phyloP scores from a whole-genome alignment of 192 early-diverging fungal species.

The Entrophospora sp. region DNA sequence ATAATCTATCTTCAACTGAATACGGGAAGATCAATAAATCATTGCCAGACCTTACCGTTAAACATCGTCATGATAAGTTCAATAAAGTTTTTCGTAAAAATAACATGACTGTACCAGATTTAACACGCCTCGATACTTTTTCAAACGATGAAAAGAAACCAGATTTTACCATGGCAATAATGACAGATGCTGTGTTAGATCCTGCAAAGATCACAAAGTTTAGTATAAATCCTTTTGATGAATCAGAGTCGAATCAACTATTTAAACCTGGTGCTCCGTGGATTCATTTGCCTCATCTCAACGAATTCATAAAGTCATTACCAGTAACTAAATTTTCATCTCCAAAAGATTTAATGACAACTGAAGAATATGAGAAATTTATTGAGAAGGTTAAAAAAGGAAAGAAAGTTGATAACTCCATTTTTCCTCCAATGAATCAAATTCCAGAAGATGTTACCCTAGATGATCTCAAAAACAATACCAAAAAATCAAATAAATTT shows the following conservation, averaged over 20 bases:
- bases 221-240: constrained; percentile 13
- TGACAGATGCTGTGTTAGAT: background rate
- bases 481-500: constrained; percentile 24
- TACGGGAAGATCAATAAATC: constrained; percentile 4
- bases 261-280: constrained; percentile 16
- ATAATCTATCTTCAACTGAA: constrained; percentile 1
- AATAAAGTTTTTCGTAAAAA: background rate
- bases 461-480: constrained; percentile 29
- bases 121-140: background rate
- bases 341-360: constrained; percentile 17
- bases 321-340: constrained; percentile 4
- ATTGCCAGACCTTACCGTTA: background rate
- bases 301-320: background rate
- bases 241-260: constrained; percentile 8
- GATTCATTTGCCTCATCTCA: constrained; percentile 12
- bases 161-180: background rate
- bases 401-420: constrained; percentile 10
- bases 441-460: constrained; percentile 23
- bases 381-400: background rate
- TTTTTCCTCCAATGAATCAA: constrained; percentile 30
- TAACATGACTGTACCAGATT: constrained; percentile 10
- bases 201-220: constrained; percentile 9
- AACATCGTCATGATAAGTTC: background rate
- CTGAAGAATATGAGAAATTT: constrained; percentile 12
- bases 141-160: background rate